Percentiles rank a stretch among this genome's conserved stretches.
These are phyloP conservation scores for Russula ochroleuca DNA, from an alignment of 768 basidiomycete species.

Conservation along the genomic window DNA sequence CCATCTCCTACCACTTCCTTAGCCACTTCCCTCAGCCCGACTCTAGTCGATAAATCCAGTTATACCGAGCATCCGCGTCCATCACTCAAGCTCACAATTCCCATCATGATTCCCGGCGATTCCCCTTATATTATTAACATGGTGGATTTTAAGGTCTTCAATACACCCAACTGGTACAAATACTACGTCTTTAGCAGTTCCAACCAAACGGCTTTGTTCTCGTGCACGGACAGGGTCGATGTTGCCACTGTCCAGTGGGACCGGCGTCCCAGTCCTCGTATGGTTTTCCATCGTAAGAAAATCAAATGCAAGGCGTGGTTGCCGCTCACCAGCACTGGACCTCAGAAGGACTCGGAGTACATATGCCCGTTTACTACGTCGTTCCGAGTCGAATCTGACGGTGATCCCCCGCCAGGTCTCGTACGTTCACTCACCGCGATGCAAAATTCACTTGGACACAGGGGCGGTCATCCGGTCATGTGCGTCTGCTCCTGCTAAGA, in stretches of 20 bases:
- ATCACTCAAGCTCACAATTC: too few relatives aligned
- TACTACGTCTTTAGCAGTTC: neutral
- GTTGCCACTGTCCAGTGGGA: constrained; percentile 12
- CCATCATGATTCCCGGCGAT: too few relatives aligned
- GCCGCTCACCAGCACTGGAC: neutral
- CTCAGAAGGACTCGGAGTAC: constrained; percentile 7
- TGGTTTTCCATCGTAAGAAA: constrained; percentile 12
- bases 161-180: too few relatives aligned
- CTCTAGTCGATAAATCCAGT: too few relatives aligned
- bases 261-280: constrained; percentile 8
- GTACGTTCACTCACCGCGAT: constrained; percentile 5
- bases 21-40: too few relatives aligned
- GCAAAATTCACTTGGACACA: constrained; percentile 7
- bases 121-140: too few relatives aligned
- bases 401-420: constrained; percentile 5
- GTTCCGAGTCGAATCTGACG: neutral
- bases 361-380: neutral
- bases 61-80: neutral
- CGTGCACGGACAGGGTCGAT: constrained; percentile 3
- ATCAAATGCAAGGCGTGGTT: constrained; percentile 13
- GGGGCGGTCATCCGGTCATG: constrained; percentile 2
- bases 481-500: neutral
- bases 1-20: too few relatives aligned
- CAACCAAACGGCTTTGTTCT: neutral
- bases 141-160: too few relatives aligned